Conservation (phyloP, 352 stramenopile genomes). For the Phytophthora pisi region DNA sequence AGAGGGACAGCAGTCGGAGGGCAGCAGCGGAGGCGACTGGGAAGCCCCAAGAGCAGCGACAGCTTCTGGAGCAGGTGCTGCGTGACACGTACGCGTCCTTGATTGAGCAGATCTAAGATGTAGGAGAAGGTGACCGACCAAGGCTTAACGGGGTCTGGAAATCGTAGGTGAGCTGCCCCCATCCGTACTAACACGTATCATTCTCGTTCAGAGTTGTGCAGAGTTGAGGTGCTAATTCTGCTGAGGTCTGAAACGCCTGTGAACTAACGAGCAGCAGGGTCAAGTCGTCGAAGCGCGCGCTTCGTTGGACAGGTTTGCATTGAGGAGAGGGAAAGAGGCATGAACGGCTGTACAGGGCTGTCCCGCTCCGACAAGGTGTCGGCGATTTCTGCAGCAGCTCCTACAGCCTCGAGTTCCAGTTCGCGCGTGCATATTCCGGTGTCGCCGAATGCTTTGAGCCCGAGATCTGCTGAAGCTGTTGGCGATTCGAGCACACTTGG, state of each 20-base stretch:
- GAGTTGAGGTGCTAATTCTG: slow-evolving; percentile 25
- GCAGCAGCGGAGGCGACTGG: slow-evolving; percentile 16
- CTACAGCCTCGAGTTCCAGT: slow-evolving; percentile 19
- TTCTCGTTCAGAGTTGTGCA: neutral
- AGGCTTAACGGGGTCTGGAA: neutral
- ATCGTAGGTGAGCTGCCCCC: slow-evolving; percentile 8
- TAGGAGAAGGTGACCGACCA: neutral
- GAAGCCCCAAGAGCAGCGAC: slow-evolving; percentile 36
- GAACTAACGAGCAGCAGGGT: slow-evolving; percentile 4
- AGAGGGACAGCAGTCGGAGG: slow-evolving; percentile 20
- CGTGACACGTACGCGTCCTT: slow-evolving; percentile 43
- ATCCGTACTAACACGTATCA: slow-evolving; percentile 8
- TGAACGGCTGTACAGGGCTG: slow-evolving; percentile 13
- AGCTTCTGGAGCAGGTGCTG: slow-evolving; percentile 43
- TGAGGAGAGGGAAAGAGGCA: slow-evolving; percentile 7
- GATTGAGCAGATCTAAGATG: slow-evolving; percentile 41
- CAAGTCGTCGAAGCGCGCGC: slow-evolving; percentile 5
- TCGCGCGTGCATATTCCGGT: neutral
- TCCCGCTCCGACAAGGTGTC: slow-evolving; percentile 24
- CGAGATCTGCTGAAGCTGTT: slow-evolving; percentile 14
- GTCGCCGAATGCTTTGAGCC: slow-evolving; percentile 17
- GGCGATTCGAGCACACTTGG: slow-evolving; percentile 13
- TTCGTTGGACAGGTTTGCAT: neutral
- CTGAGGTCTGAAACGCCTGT: slow-evolving; percentile 24
- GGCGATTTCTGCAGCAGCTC: slow-evolving; percentile 14